Percentiles rank a stretch among this genome's conserved stretches.
These are phyloP conservation scores for Wallacemonas sp. DNA, from an alignment of 208 protist genomes.

Conservation along the genomic window DNA sequence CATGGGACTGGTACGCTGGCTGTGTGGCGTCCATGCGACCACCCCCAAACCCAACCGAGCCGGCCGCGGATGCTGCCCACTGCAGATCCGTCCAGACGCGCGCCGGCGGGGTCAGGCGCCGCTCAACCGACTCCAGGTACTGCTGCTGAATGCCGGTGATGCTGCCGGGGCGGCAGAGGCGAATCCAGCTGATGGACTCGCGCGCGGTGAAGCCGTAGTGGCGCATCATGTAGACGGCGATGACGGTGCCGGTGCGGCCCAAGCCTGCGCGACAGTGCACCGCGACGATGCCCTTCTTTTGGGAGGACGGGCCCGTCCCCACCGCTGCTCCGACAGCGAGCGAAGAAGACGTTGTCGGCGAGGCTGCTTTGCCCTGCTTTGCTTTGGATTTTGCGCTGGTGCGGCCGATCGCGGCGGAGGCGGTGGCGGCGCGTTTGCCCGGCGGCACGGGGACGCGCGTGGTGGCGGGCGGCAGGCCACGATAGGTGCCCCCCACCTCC, in stretches of 20 bases:
- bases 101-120: slow-evolving; percentile 44
- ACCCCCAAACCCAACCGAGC: neutral
- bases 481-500: slow-evolving; percentile 31
- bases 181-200: slow-evolving; percentile 93
- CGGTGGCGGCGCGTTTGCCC: neutral
- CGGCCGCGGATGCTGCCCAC: neutral
- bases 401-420: neutral
- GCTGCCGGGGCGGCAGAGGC: slow-evolving; percentile 95
- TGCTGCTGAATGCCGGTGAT: slow-evolving; percentile 97
- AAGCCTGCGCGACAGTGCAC: slow-evolving; percentile 97
- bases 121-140: slow-evolving; percentile 89
- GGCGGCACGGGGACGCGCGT: slow-evolving; percentile 19
- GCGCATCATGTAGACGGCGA: slow-evolving; percentile 92
- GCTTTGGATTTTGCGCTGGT: no score
- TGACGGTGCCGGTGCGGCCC: slow-evolving; percentile 95
- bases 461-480: slow-evolving; percentile 38
- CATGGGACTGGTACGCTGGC: slow-evolving; percentile 26
- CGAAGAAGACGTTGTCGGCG: neutral
- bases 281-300: slow-evolving; percentile 62
- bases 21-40: slow-evolving; percentile 1
- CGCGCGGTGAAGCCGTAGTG: slow-evolving; percentile 92
- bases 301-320: neutral
- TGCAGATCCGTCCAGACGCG: slow-evolving; percentile 21
- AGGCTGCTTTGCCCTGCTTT: neutral
- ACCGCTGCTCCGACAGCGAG: neutral